A percentile compares a stretch with the other conserved stretches of the same genome.
phyloP scores from a whole-genome alignment of 2,329 filamentous ascomycete species.

The Botrytis byssoidea region DNA sequence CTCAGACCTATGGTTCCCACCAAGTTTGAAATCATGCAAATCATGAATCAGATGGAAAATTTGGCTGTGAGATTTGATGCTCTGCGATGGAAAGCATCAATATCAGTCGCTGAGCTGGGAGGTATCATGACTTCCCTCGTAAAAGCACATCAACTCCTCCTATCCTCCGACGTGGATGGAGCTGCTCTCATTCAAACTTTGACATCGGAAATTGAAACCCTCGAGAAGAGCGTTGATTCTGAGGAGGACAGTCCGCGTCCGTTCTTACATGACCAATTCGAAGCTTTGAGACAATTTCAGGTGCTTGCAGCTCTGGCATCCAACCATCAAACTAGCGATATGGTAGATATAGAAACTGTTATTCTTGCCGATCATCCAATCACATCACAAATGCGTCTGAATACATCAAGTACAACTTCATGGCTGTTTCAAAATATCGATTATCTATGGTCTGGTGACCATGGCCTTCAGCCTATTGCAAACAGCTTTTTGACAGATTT shows the following conservation, averaged over 20 bases:
- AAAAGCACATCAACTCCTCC: constrained; percentile 55
- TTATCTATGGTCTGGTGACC: constrained; percentile 36
- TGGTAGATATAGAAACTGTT: constrained; percentile 29
- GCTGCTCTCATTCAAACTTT: constrained; percentile 48
- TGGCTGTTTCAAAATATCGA: constrained; percentile 33
- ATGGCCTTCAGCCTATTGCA: constrained; percentile 46
- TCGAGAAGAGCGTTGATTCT: constrained; percentile 49
- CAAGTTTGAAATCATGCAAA: constrained; percentile 46
- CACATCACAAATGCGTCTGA: constrained; percentile 34
- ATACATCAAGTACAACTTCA: constrained; percentile 30
- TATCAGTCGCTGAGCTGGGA: constrained; percentile 51
- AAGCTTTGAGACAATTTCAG: constrained; percentile 51
- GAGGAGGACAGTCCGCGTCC: constrained; percentile 46
- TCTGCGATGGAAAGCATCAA: constrained; percentile 57
- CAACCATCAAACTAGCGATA: constrained; percentile 9
- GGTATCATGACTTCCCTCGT: constrained; percentile 55
- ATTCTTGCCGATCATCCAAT: constrained; percentile 38
- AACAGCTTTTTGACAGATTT: constrained; percentile 51
- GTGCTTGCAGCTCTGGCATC: constrained; percentile 27
- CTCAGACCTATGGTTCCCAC: constrained; percentile 64
- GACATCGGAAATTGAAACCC: constrained; percentile 49
- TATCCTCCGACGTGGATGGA: constrained; percentile 42
- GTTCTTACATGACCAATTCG: constrained; percentile 56
- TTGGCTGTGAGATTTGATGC: constrained; percentile 60
- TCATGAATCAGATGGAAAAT: constrained; percentile 51